Conservation (phyloP, 2,329 filamentous ascomycete species). For the Bipolaris sorokiniana region DNA sequence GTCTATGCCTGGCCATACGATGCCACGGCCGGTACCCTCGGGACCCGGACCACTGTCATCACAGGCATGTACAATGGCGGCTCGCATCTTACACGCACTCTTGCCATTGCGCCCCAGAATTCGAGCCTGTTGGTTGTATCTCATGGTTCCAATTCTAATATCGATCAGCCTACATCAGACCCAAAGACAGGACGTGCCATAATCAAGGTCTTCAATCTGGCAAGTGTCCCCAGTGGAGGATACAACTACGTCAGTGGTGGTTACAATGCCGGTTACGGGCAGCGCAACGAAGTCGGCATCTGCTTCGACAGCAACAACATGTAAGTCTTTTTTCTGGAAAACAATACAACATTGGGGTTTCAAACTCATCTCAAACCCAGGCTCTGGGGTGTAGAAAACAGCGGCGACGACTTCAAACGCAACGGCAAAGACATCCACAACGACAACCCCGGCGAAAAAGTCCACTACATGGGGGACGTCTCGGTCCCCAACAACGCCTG, state of each 20-base stretch:
- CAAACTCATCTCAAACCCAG: conserved; percentile 18
- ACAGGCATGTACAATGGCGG: conserved; percentile 65
- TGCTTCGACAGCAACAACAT: conserved; percentile 49
- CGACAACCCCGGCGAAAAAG: conserved; percentile 74
- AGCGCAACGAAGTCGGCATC: conserved; percentile 74
- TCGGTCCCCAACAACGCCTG: conserved; percentile 56
- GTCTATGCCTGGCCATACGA: conserved; percentile 71
- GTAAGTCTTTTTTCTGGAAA: conserved; percentile 52
- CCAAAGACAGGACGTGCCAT: conserved; percentile 65
- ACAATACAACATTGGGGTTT: too few species aligned
- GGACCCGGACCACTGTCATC: conserved; percentile 60
- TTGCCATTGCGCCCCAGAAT: conserved; percentile 63
- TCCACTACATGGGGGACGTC: conserved; percentile 71
- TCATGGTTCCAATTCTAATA: conserved; percentile 67
- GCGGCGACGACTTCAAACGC: conserved; percentile 66
- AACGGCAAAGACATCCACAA: conserved; percentile 66
- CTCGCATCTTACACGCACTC: conserved; percentile 67
- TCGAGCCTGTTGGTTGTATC: conserved; percentile 67
- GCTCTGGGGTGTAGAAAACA: conserved; percentile 68
- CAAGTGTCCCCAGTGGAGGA: conserved; percentile 43
- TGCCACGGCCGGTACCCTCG: conserved; percentile 54
- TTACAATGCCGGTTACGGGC: conserved; percentile 65
- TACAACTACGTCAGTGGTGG: conserved; percentile 61
- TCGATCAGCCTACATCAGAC: conserved; percentile 61
- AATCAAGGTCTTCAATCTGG: conserved; percentile 66